Evolutionary conservation across 1,139 yeast species (phyloP).

Genomic region (Sugiyamaella sp.): DNA sequence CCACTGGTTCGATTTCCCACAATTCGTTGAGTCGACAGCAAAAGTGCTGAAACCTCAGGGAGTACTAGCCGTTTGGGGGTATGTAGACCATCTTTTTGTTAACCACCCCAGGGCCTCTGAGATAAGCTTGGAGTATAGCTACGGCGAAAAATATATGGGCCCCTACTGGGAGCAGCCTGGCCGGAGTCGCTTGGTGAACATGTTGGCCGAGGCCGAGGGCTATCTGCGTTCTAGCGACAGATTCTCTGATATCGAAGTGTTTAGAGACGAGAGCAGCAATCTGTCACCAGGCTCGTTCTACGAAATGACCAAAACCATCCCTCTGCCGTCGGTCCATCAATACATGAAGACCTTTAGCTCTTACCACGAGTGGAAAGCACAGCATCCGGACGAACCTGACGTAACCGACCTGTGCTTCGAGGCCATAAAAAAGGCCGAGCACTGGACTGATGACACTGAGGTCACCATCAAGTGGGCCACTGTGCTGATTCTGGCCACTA

Average conservation of each 20-base stretch:
- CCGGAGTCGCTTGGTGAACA: conserved; percentile 51
- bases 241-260: conserved; percentile 47
- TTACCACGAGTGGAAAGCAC: conserved; percentile 64
- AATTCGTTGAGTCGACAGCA: conserved; percentile 55
- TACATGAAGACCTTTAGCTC: conserved; percentile 72
- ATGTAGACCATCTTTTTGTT: conserved; percentile 61
- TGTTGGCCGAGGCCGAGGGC: conserved; percentile 50
- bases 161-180: conserved; percentile 81
- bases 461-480: conserved; percentile 63
- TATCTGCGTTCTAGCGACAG: conserved; percentile 41
- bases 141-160: conserved; percentile 58
- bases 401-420: conserved; percentile 46
- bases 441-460: conserved; percentile 51
- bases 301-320: conserved; percentile 48
- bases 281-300: conserved; percentile 42
- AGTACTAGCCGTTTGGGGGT: conserved; percentile 78
- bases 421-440: conserved; percentile 48
- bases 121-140: conserved; percentile 46
- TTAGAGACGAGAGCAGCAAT: conserved; percentile 38
- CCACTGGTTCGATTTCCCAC: conserved; percentile 71
- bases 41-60: conserved; percentile 60
- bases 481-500: conserved; percentile 51
- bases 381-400: conserved; percentile 41
- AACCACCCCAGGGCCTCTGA: conserved; percentile 50
- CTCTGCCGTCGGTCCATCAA: conserved; percentile 49